Conservation (phyloP, 2,329 filamentous ascomycete genomes). For the Peltaster fructicola region DNA sequence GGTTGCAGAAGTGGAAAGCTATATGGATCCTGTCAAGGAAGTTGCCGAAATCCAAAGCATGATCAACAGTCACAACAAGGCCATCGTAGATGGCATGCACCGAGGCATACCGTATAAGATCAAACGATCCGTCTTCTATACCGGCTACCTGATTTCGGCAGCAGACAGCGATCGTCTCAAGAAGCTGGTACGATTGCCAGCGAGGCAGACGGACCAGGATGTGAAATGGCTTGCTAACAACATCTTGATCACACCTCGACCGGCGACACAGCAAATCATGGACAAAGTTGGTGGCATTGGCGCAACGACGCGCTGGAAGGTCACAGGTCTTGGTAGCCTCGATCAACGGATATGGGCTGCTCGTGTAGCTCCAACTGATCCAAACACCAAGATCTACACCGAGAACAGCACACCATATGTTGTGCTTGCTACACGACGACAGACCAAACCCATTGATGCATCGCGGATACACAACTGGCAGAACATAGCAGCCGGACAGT, state of each 20-base stretch:
- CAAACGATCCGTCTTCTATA: conserved; percentile 79
- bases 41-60: conserved; percentile 73
- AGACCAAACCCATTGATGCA: conserved; percentile 61
- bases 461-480: conserved; percentile 71
- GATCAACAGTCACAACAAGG: conserved; percentile 69
- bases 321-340: conserved; percentile 55
- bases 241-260: conserved; percentile 72
- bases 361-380: conserved; percentile 53
- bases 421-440: conserved; percentile 63
- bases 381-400: conserved; percentile 52
- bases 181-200: conserved; percentile 47
- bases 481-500: conserved; percentile 50
- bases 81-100: conserved; percentile 29
- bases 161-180: conserved; percentile 56
- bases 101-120: conserved; percentile 44
- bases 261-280: conserved; percentile 53
- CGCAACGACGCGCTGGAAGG: conserved; percentile 66
- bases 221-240: conserved; percentile 73
- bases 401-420: conserved; percentile 65
- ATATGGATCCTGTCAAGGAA: conserved; percentile 61
- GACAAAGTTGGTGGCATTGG: conserved; percentile 78
- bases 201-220: conserved; percentile 46
- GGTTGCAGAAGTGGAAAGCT: conserved; percentile 58
- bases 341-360: conserved; percentile 82
- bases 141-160: conserved; percentile 67